A percentile compares a stretch with the other conserved stretches of the same genome.
Evolutionary conservation across 148 eudicot genomes (phyloP).

Genomic region (Polygonum maritimum): DNA sequence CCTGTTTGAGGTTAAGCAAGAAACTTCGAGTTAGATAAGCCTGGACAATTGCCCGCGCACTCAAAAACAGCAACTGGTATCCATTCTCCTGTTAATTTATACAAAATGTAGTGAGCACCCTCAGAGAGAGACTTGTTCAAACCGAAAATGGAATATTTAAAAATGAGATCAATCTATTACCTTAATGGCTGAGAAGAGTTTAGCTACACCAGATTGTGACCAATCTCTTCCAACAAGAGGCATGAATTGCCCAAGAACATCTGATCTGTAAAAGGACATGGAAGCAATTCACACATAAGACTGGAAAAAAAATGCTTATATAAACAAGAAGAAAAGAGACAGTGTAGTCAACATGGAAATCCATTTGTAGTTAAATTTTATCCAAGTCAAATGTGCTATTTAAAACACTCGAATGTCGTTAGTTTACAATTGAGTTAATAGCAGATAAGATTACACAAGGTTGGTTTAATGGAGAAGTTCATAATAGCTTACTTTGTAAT

Average conservation of each 20-base stretch:
- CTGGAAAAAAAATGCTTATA: neutral
- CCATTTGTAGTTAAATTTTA: neutral
- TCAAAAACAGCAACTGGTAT: conserved; percentile 85
- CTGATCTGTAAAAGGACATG: conserved; percentile 53
- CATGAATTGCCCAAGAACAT: conserved; percentile 99
- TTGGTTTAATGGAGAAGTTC: neutral
- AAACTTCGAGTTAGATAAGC: conserved; percentile 90
- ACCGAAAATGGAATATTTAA: neutral
- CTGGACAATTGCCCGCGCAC: conserved; percentile 99
- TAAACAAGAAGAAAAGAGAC: neutral
- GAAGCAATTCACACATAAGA: neutral
- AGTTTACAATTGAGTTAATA: neutral
- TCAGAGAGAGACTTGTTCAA: neutral
- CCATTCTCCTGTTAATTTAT: conserved; percentile 71
- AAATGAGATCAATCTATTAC: conserved; percentile 21
- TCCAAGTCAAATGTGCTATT: neutral
- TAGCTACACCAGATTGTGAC: conserved; percentile 96
- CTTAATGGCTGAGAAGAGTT: conserved; percentile 94
- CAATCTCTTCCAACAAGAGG: conserved; percentile 99
- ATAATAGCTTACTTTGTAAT: conserved; percentile 67
- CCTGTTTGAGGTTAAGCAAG: conserved; percentile 90
- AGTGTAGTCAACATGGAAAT: neutral
- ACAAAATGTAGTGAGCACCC: conserved; percentile 7
- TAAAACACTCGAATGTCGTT: neutral
- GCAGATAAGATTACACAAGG: neutral